Percentiles rank a stretch among this genome's conserved stretches.
These are phyloP conservation scores for Blastocystis hominis DNA, from an alignment of 352 stramenopile genomes.

Conservation along the genomic window DNA sequence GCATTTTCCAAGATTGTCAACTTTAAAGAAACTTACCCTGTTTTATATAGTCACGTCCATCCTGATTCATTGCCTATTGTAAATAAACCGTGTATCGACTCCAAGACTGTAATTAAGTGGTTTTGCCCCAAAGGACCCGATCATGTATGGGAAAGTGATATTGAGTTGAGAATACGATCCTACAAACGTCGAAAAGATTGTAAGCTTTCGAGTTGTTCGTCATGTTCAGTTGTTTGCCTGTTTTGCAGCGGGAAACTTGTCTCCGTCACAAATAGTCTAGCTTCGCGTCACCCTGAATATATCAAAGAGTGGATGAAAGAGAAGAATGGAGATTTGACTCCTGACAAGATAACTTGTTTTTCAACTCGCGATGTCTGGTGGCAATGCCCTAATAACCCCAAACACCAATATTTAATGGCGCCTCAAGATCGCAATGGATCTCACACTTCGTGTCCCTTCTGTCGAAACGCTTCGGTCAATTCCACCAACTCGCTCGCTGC, in stretches of 20 bases:
- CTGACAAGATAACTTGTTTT: not conserved
- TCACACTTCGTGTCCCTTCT: slow-evolving; percentile 15
- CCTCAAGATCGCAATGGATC: not conserved
- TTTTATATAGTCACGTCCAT: slow-evolving; percentile 9
- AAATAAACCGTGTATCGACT: not conserved
- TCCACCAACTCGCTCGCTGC: not conserved
- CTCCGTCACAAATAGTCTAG: slow-evolving; percentile 44
- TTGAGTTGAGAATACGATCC: not conserved
- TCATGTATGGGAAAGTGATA: slow-evolving; percentile 45
- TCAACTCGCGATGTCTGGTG: slow-evolving; percentile 14
- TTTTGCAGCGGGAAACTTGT: slow-evolving; percentile 5
- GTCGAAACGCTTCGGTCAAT: not conserved
- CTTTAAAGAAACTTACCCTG: slow-evolving; percentile 21
- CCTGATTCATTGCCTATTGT: not conserved
- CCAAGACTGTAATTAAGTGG: slow-evolving; percentile 18
- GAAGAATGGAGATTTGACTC: not conserved
- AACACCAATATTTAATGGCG: slow-evolving; percentile 22
- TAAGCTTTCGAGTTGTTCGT: not conserved
- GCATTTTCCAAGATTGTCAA: slow-evolving; percentile 35
- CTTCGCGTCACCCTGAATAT: not conserved
- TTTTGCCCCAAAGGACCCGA: slow-evolving; percentile 25
- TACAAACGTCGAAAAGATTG: slow-evolving; percentile 2
- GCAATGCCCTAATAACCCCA: not conserved
- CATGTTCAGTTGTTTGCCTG: not conserved
- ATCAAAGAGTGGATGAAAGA: slow-evolving; percentile 8